Evolutionary conservation across 495 filamentous ascomycete species (phyloP), one percentile per base, ranked within the genome.

Genomic region (Thozetella sp.): DNA sequence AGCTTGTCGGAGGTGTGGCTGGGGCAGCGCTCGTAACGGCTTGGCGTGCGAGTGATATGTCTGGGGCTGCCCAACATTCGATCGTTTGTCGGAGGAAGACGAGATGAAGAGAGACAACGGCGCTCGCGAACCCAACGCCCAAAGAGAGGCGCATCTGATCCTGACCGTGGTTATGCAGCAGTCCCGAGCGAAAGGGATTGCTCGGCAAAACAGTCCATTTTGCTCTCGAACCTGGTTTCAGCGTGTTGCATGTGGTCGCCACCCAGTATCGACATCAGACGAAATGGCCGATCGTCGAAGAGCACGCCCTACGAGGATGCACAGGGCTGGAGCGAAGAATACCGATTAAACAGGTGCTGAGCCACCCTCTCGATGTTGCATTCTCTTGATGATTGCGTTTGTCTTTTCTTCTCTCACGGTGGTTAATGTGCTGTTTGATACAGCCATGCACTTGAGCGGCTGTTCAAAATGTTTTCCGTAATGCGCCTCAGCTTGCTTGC

Each of bases 341-440:
- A n/a, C n/a, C n/a, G n/a, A n/a, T n/a, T n/a, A n/a, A n/a, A n/a
- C n/a, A n/a, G n/a, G n/a, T n/a, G n/a, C n/a, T n/a, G n/a, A n/a
- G n/a, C n/a, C n/a, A n/a, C n/a, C 30, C 30, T 37, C 30, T 6
- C 30, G 30, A 37, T 6, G 30, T 37, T 37, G 30, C 6, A 37
- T 9, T 9, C 9, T 37, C 17, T 37, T 37, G 9, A 6, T n/a
- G n/a, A n/a, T n/a, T n/a, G n/a, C n/a, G n/a, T n/a, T n/a, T n/a
- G n/a, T n/a, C n/a, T n/a, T n/a, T n/a, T n/a, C n/a, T n/a, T n/a
- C n/a, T n/a, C n/a, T n/a, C n/a, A n/a, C n/a, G n/a, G n/a, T n/a
- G n/a, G n/a, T n/a, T n/a, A n/a, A n/a, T n/a, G n/a, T n/a, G 43
- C 43, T 48, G 43, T 48, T 48, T 48, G 43, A 48, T 11, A 48